Percentiles rank a stretch among this genome's conserved stretches.
Evolutionary conservation across 331 rosid species (phyloP).

Genomic region (Cydonia oblonga): DNA sequence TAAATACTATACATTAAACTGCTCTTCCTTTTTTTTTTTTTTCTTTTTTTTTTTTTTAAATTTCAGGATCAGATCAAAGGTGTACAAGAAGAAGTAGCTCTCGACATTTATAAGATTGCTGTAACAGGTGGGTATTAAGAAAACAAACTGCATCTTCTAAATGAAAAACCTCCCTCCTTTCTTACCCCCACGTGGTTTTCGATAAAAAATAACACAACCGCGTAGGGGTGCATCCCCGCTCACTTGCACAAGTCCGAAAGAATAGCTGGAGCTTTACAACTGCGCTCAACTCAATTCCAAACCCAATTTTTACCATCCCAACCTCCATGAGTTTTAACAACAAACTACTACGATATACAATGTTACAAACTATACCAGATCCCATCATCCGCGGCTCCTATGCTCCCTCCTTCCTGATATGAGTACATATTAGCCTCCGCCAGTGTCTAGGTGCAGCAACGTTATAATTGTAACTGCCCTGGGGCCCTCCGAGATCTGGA

Average conservation of each 20-base stretch:
- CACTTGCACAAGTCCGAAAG: slow-evolving; percentile 44
- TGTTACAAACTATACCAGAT: slow-evolving; percentile 63
- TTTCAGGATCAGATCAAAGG: neutral
- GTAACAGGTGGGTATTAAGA: neutral
- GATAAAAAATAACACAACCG: slow-evolving; percentile 64
- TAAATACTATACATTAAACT: neutral
- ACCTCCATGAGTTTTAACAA: slow-evolving; percentile 38
- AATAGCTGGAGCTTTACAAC: slow-evolving; percentile 48
- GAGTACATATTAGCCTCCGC: slow-evolving; percentile 24
- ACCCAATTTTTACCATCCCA: slow-evolving; percentile 47
- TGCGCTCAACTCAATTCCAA: slow-evolving; percentile 33
- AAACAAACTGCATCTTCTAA: slow-evolving; percentile 22
- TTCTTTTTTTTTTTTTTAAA: neutral
- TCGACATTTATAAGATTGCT: neutral
- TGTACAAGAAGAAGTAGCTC: slow-evolving; percentile 13
- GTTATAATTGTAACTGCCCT: slow-evolving; percentile 38
- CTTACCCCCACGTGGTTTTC: slow-evolving; percentile 56
- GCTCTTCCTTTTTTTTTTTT: neutral
- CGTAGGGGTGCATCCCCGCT: slow-evolving; percentile 32
- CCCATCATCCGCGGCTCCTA: slow-evolving; percentile 21
- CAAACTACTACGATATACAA: slow-evolving; percentile 75
- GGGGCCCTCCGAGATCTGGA: slow-evolving; percentile 52
- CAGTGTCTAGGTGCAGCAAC: slow-evolving; percentile 22
- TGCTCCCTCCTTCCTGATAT: slow-evolving; percentile 15
- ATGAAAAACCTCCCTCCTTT: slow-evolving; percentile 19